Conservation (phyloP, 1,284 basidiomycete species). For the Cryptococcus sp. region DNA sequence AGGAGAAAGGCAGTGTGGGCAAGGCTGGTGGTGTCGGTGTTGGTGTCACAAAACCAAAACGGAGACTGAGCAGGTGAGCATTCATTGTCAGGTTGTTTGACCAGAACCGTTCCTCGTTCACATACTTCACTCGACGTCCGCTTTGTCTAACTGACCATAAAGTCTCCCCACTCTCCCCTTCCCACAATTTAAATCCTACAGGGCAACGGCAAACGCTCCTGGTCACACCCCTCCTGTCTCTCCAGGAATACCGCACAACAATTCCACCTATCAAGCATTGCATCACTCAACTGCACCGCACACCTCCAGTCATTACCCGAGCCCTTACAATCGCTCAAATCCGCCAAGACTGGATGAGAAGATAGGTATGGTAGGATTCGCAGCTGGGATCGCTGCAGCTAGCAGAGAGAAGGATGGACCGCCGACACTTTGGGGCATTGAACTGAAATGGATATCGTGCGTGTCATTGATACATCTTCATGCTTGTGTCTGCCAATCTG, state of each 20-base stretch:
- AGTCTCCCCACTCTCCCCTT: constrained; percentile 40
- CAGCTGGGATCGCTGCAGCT: constrained; percentile 14
- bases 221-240: constrained; percentile 24
- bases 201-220: constrained; percentile 28
- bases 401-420: constrained; percentile 26
- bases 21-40: constrained; percentile 36
- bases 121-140: neutral
- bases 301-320: constrained; percentile 6
- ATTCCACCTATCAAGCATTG: constrained; percentile 24
- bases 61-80: constrained; percentile 48
- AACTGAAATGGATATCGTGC: constrained; percentile 52
- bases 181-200: constrained; percentile 28
- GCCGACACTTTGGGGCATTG: constrained; percentile 45
- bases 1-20: constrained; percentile 28
- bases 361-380: constrained; percentile 20
- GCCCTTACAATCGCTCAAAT: constrained; percentile 14
- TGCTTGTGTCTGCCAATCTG: too few relatives aligned
- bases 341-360: constrained; percentile 25
- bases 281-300: constrained; percentile 10
- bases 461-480: constrained; percentile 20
- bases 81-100: neutral
- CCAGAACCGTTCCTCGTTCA: neutral
- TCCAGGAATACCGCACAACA: constrained; percentile 26
- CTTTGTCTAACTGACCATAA: constrained; percentile 30
- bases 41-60: constrained; percentile 45